Percentiles rank a stretch among this genome's conserved stretches.
Evolutionary conservation across 345 rosid species (phyloP).

Genomic region (Carallia brachiata): DNA sequence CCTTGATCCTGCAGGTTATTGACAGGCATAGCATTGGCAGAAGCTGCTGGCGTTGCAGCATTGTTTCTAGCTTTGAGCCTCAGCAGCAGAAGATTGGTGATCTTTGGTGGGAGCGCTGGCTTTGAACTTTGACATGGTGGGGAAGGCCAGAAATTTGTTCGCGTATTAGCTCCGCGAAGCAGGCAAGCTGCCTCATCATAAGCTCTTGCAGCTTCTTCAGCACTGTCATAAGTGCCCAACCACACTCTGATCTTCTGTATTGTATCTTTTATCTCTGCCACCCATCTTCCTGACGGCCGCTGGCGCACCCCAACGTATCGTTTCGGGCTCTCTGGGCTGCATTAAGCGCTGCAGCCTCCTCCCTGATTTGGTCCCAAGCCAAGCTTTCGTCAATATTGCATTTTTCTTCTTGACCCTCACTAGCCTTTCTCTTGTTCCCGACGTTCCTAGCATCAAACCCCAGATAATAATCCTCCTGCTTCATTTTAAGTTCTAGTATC

Average conservation of each 20-base stretch:
- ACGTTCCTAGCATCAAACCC: background rate
- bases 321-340: conserved; percentile 36
- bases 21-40: background rate
- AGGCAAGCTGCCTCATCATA: conserved; percentile 54
- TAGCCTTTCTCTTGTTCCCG: conserved; percentile 17
- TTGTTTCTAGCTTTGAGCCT: conserved; percentile 35
- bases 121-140: conserved; percentile 28
- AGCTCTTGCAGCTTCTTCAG: conserved; percentile 56
- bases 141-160: conserved; percentile 48
- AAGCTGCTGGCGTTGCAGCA: background rate
- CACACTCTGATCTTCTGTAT: conserved; percentile 53
- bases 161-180: conserved; percentile 51
- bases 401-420: background rate
- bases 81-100: conserved; percentile 36
- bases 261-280: conserved; percentile 52
- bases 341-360: conserved; percentile 27
- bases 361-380: conserved; percentile 28
- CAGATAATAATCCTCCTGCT: background rate
- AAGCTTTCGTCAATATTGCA: conserved; percentile 5
- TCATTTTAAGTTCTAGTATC: background rate
- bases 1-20: conserved; percentile 7
- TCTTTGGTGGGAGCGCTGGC: conserved; percentile 43
- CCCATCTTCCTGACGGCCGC: conserved; percentile 51
- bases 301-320: conserved; percentile 48
- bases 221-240: conserved; percentile 51